These are phyloP conservation scores for Panellus pusillus DNA, from an alignment of 768 basidiomycete genomes.

Conservation along the genomic window DNA sequence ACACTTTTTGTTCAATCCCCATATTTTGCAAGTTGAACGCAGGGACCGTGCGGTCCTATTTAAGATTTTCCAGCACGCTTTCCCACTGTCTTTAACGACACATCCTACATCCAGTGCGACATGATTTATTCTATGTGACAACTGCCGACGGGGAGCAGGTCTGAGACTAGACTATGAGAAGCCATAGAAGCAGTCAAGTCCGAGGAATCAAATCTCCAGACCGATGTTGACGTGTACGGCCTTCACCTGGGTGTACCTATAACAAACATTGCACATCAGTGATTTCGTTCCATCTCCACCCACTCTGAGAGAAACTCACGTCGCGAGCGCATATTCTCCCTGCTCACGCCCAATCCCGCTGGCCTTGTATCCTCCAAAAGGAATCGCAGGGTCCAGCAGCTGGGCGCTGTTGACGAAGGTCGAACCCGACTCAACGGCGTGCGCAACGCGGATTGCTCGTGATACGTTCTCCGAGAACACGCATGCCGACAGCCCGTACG, in stretches of 20 bases:
- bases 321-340: constrained; percentile 50
- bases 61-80: too few relatives aligned
- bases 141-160: too few relatives aligned
- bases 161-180: too few relatives aligned
- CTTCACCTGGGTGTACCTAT: constrained; percentile 48
- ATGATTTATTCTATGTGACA: too few relatives aligned
- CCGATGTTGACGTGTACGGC: constrained; percentile 56
- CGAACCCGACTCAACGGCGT: constrained; percentile 26
- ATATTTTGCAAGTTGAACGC: too few relatives aligned
- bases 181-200: too few relatives aligned
- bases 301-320: background rate
- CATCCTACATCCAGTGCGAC: too few relatives aligned
- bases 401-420: constrained; percentile 34
- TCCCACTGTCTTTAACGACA: too few relatives aligned
- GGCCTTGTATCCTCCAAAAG: constrained; percentile 67
- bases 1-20: too few relatives aligned
- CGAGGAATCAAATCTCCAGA: constrained; percentile 27
- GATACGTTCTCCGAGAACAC: constrained; percentile 50
- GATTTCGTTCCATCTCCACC: background rate
- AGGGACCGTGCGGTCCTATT: too few relatives aligned
- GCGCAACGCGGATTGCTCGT: constrained; percentile 45
- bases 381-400: constrained; percentile 44
- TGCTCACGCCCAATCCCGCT: constrained; percentile 61
- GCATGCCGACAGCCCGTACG: constrained; percentile 53
- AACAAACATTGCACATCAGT: background rate